Evolutionary conservation across 495 filamentous ascomycete genomes (phyloP).

Genomic region (Aspergillus carlsbadensis): DNA sequence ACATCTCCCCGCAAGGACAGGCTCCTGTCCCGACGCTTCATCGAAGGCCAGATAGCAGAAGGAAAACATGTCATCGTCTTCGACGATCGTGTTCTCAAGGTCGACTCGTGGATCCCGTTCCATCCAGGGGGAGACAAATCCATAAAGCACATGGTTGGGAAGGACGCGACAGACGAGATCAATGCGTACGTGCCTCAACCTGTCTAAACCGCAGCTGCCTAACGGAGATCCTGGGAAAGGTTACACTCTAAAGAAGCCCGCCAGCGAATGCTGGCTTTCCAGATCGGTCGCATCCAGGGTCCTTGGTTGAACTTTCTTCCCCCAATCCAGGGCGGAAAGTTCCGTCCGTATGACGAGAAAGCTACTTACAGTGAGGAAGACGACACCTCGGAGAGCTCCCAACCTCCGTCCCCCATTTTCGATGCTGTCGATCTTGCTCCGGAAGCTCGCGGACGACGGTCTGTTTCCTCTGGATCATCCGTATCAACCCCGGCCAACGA

Average conservation of each 20-base stretch:
- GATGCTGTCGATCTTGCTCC: slow-evolving; percentile 49
- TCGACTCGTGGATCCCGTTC: slow-evolving; percentile 82
- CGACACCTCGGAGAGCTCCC: slow-evolving; percentile 43
- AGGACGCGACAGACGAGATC: slow-evolving; percentile 95
- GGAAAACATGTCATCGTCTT: slow-evolving; percentile 81
- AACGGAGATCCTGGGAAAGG: slow-evolving; percentile 41
- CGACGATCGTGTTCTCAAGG: slow-evolving; percentile 77
- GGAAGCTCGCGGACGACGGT: slow-evolving; percentile 31
- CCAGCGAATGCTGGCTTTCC: slow-evolving; percentile 74
- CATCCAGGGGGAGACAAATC: slow-evolving; percentile 93
- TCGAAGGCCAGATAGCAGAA: slow-evolving; percentile 85
- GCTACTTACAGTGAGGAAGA: slow-evolving; percentile 19
- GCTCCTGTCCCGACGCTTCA: slow-evolving; percentile 66
- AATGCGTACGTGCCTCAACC: slow-evolving; percentile 64
- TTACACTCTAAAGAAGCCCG: slow-evolving; percentile 80
- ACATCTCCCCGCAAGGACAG: slow-evolving; percentile 41
- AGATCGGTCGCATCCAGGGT: slow-evolving; percentile 81
- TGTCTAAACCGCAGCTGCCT: slow-evolving; percentile 1
- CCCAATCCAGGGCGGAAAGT: slow-evolving; percentile 89
- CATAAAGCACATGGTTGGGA: slow-evolving; percentile 91
- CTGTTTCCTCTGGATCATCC: slow-evolving; percentile 35
- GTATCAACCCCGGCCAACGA: slow-evolving; percentile 30
- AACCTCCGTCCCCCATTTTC: slow-evolving; percentile 64
- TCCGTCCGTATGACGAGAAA: slow-evolving; percentile 56
- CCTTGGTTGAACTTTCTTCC: slow-evolving; percentile 87